These are phyloP conservation scores for Osmanthus fragrans DNA, from an alignment of 257 asterid species.

Conservation along the genomic window DNA sequence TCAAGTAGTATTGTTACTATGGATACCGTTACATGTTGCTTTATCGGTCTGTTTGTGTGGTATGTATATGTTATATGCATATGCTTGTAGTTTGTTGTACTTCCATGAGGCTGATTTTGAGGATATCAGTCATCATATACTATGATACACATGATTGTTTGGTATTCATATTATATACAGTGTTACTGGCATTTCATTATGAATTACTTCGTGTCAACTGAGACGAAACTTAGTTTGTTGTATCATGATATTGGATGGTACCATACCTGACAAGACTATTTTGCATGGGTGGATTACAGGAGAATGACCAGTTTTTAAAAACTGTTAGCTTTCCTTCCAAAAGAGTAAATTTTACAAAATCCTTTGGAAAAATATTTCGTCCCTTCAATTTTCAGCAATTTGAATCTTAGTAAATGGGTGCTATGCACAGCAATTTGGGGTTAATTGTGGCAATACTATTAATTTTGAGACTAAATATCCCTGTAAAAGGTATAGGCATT, in stretches of 20 bases:
- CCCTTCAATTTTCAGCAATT: background rate
- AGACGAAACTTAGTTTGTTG: background rate
- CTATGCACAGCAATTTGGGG: background rate
- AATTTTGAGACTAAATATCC: background rate
- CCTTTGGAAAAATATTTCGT: background rate
- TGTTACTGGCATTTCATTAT: background rate
- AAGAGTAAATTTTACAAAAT: background rate
- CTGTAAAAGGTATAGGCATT: background rate
- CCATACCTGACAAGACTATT: background rate
- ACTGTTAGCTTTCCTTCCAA: background rate
- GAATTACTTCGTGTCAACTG: constrained; percentile 10
- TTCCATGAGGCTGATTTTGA: background rate
- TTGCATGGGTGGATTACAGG: background rate
- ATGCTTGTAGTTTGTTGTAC: background rate
- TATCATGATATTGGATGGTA: constrained; percentile 4
- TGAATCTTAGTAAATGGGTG: background rate
- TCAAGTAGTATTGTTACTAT: background rate
- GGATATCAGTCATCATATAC: background rate
- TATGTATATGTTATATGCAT: background rate
- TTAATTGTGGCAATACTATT: background rate
- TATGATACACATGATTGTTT: constrained; percentile 5
- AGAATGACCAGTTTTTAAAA: background rate
- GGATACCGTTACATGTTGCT: background rate
- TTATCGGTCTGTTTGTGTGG: background rate
- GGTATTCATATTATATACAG: background rate